Base-by-base conservation (phyloP, 2,329 filamentous ascomycete species). In the Aspergillus cejpii region DNA sequence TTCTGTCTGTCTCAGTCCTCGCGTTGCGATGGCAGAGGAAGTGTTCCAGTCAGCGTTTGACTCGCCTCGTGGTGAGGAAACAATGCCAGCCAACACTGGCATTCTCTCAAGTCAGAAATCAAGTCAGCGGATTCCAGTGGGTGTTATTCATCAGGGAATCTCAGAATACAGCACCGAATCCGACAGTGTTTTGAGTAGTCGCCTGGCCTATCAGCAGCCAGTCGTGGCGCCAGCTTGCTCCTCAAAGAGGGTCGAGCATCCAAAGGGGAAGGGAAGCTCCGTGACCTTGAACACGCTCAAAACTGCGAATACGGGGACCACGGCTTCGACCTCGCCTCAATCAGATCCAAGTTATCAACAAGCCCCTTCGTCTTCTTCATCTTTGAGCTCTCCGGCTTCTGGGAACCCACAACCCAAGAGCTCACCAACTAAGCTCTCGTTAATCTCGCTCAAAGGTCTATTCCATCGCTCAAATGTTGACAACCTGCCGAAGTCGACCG, bases 311-410 rank as follows among this genome's bases (percentile, higher is more conserved):
- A 34, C 31, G 17, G 31, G 5, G 17, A 34, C 31, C 17, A 34
- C 31, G 17, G 10, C 14, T 15, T 34, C 31, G 2, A 19, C 15
- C 10, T 20, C 31, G 17, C 31, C 31, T 34, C 14, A 12, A 15
- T 34, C 17, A 17, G 17, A 20, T 20, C 14, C 17, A 15, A 34
- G 31, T 17, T 11, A 17, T 34, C 31, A 10, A 2, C 31, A 20
- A 19, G 8, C 15, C 10, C 31, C 17, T 12, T 34, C 31, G 74
- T 91, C 15, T 19, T 34, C 31, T 20, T 34, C 31, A 11, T 34
- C 31, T 11, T 34, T 34, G 8, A 34, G 31, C 10, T 19, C 8
- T 34, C 14, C 10, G 15, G 10, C 31, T 34, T 8, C 31, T 1
- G 17, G 11, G 10, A 15, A 19, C 15, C 10, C 15, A 8, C 17